Base-by-base conservation (phyloP, 441 rosid genomes). In the Mallotus repandus region DNA sequence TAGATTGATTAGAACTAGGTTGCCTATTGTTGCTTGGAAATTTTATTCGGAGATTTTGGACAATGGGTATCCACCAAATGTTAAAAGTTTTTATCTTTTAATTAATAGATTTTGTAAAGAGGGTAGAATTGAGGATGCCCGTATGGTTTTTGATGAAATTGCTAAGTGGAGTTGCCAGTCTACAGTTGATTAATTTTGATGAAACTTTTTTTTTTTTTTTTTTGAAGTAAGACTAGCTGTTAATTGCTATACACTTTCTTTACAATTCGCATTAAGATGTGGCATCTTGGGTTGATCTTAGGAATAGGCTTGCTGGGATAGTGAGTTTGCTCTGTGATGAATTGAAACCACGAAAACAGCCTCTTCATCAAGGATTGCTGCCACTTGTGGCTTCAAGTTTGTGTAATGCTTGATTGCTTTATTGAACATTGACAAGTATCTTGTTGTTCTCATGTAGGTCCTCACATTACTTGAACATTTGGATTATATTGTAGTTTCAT, bases 381-480 rank as follows among this genome's bases (percentile, higher is more conserved):
- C n/a, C 55, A 15, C 48, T 52, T 21, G 46, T 41, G 65, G 56
- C 35, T 49, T 41, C 54, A 7, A 41, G 60, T 43, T 57, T 29
- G 1, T 32, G 10, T 45, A 14, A 29, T 52, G 25, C 32, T 71
- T 71, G 14, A 38, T 63, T 70, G 15, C 63, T 74, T 71, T 41
- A 25, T 62, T 56, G 1, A 12, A 48, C 58, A 18, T 18, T 60
- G 5, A 8, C 38, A 61, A 16, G 2, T 19, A 57, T 16, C 18
- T 49, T 57, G 19, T 3, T 21, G 55, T 68, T 59, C 56, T n/a
- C 38, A 55, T 81, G 81, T 82, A 89, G 98, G 87, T 89, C 61
- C 99, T 92, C 72, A 77, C 96, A 77, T 92, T 95, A 1, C 93
- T 95, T 12, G 84, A 91, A 76, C 97, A 90, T 59, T 63, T 83